Evolutionary conservation across 2,329 filamentous ascomycete genomes (phyloP).

Genomic region (Fusarium sp.): DNA sequence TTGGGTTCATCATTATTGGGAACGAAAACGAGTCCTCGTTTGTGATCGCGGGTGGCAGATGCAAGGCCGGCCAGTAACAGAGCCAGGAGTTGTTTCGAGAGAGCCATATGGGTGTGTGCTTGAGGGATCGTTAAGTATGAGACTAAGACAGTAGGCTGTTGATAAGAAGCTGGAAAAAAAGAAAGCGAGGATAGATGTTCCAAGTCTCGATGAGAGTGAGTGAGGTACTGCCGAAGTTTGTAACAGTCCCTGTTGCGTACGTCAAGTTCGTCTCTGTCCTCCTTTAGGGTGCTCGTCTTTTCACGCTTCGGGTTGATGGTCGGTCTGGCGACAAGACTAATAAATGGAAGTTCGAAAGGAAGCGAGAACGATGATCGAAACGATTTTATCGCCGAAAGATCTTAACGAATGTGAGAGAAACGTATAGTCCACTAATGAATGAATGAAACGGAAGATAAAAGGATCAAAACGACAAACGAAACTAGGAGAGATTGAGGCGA

Average conservation of each 20-base stretch:
- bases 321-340: no score
- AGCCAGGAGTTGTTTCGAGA: slow-evolving; percentile 28
- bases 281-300: not conserved
- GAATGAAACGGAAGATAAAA: not conserved
- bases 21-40: slow-evolving; percentile 82
- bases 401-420: not conserved
- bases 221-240: not conserved
- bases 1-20: slow-evolving; percentile 66
- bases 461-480: not conserved
- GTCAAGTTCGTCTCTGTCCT: not conserved
- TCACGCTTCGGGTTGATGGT: no score
- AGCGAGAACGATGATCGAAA: not conserved
- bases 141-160: not conserved
- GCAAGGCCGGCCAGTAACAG: slow-evolving; percentile 44
- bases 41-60: slow-evolving; percentile 59
- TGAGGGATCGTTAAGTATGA: not conserved
- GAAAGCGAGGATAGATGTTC: not conserved
- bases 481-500: not conserved
- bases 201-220: not conserved
- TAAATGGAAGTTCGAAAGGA: no score
- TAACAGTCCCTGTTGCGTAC: no score
- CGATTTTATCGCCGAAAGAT: not conserved
- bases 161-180: not conserved
- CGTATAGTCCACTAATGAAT: not conserved
- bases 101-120: slow-evolving; percentile 16